These are phyloP conservation scores for Verticillium isaacii DNA, from an alignment of 2,329 filamentous ascomycete species.

Conservation along the genomic window DNA sequence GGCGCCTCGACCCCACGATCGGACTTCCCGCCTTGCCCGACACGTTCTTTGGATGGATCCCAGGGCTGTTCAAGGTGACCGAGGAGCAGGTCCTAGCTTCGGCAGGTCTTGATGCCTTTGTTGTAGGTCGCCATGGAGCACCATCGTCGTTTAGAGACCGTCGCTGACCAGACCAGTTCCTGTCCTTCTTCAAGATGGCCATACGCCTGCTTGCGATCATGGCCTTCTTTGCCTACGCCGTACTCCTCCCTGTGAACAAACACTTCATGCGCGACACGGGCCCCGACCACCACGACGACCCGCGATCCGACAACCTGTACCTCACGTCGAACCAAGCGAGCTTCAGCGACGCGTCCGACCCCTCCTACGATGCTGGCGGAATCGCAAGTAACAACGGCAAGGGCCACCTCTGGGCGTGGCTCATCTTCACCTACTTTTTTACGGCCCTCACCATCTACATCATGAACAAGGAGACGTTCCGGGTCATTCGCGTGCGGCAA, in stretches of 20 bases:
- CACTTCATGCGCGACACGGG: constrained; percentile 41
- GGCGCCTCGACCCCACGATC: constrained; percentile 55
- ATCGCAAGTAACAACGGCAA: constrained; percentile 23
- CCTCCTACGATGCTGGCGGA: constrained; percentile 22
- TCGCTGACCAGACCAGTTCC: constrained; percentile 46
- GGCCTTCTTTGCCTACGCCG: constrained; percentile 72
- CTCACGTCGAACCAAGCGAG: background rate
- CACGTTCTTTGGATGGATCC: constrained; percentile 89
- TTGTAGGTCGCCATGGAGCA: constrained; percentile 46
- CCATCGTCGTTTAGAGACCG: background rate
- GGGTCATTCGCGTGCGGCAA: constrained; percentile 80
- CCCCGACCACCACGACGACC: constrained; percentile 1
- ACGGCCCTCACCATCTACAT: constrained; percentile 76
- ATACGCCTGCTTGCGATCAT: constrained; percentile 76
- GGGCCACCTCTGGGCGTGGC: constrained; percentile 82
- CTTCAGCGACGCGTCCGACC: constrained; percentile 6
- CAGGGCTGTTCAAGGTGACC: constrained; percentile 74
- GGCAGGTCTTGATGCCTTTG: constrained; percentile 91
- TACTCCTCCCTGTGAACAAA: constrained; percentile 83
- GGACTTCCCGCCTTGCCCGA: constrained; percentile 75
- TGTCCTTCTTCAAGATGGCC: constrained; percentile 94
- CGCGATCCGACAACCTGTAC: background rate
- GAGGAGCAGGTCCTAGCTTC: constrained; percentile 87
- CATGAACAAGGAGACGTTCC: constrained; percentile 76
- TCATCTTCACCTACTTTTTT: constrained; percentile 93